Base-by-base conservation (phyloP, 164 flowering plant genomes). In the Nymphaea thermarum region DNA sequence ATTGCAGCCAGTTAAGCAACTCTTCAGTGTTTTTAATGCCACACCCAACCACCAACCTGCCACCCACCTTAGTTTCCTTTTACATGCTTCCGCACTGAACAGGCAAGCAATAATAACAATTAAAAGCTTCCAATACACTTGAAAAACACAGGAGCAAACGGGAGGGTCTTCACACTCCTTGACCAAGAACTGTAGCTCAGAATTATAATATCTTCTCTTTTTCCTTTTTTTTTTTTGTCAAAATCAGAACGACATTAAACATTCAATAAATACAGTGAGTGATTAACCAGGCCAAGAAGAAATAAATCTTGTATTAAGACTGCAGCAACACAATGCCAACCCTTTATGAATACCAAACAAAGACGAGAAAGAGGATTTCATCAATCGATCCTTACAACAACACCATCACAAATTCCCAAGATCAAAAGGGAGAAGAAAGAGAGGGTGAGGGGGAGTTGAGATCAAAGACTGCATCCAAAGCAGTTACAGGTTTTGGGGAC, bases 401-500 rank as follows among this genome's bases (percentile, higher is more conserved):
- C 14, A 5, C 8, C 57, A 7, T 51, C 57, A 51, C 57, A 51
- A 10, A 8, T 8, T 51, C 57, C 57, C 57, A 51, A 51, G 14
- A 51, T 51, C 57, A 8, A 15, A 8, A 51, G 57, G 14, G 57
- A 25, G 57, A 51, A 51, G 14, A 51, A 15, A 51, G 8, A 10
- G 8, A 10, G 15, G 8, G 14, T 5, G 8, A 10, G 8, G 57
- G 15, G 8, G 14, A 51, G 8, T 8, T 15, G 14, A 51, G 14
- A 51, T 51, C 57, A 91, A 77, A 87, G 76, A 79, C 87, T 87
- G 86, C 95, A 93, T 68, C 91, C 87, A 79, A 90, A 83, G 83
- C 98, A 93, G 82, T 93, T 90, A 76, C 98, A 93, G 69, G 90
- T 82, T 74, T 85, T 87, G 72, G 98, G 98, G 57, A 89, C 84